Percentiles rank a stretch among this genome's conserved stretches.
Evolutionary conservation across 306 rosid genomes (phyloP).

Genomic region (Luffa aegyptiaca): DNA sequence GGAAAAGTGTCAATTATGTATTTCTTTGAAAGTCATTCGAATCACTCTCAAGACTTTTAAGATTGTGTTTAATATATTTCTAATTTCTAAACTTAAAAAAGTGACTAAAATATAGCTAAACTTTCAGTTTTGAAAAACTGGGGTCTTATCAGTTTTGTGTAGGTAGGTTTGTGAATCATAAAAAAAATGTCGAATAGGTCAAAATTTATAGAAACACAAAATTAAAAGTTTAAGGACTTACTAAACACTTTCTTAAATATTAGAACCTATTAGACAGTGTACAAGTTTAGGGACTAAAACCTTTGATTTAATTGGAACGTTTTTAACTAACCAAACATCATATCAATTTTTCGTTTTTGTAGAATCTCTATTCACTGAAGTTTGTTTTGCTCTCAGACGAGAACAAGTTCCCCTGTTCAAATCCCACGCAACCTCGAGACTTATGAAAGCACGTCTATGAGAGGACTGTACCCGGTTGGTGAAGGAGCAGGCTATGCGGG

Average conservation of each 20-base stretch:
- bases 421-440: constrained; percentile 59
- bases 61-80: not conserved
- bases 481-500: constrained; percentile 99
- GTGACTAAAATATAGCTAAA: not conserved
- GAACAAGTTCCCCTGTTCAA: constrained; percentile 89
- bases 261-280: not conserved
- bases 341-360: not conserved
- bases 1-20: not conserved
- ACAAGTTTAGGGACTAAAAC: not conserved
- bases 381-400: constrained; percentile 40
- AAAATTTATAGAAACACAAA: not conserved
- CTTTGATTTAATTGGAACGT: not conserved
- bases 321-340: not conserved
- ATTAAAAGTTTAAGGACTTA: not conserved
- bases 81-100: not conserved
- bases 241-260: not conserved
- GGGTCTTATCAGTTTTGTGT: not conserved
- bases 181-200: not conserved
- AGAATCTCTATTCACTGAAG: not conserved
- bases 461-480: constrained; percentile 86
- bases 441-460: constrained; percentile 68
- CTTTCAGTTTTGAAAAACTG: not conserved
- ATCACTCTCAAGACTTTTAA: not conserved
- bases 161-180: not conserved
- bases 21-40: not conserved